Percentiles rank a stretch among this genome's conserved stretches.
Evolutionary conservation across 202 grass and related monocot species (phyloP).

Genomic region (Bolboschoenoplectus hybrid): DNA sequence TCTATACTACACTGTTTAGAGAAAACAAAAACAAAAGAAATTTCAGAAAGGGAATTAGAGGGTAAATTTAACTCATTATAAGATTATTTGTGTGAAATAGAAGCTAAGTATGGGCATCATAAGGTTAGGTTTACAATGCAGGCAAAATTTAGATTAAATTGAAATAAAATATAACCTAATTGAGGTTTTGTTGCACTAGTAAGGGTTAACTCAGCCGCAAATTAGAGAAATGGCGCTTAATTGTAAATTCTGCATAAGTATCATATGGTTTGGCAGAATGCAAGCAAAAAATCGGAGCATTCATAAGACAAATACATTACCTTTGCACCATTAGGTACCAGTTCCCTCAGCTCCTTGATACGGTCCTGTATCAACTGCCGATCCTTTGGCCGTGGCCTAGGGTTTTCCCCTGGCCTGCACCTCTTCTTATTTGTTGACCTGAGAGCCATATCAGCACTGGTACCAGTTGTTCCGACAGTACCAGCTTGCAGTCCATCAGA

Average conservation of each 20-base stretch:
- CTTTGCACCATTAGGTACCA: constrained; percentile 95
- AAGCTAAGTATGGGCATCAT: constrained; percentile 14
- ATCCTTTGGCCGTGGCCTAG: constrained; percentile 87
- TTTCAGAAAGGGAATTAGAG: constrained; percentile 21
- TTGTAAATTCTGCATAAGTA: neutral
- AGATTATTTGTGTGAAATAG: neutral
- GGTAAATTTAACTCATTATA: constrained; percentile 14
- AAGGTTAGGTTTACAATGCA: constrained; percentile 41
- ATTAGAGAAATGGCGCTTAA: neutral
- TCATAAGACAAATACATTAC: constrained; percentile 51
- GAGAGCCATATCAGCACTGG: constrained; percentile 56
- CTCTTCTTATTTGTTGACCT: constrained; percentile 81
- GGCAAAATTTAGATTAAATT: neutral
- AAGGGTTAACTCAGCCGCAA: neutral
- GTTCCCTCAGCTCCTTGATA: constrained; percentile 89
- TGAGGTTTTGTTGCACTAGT: neutral
- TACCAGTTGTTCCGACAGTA: constrained; percentile 39
- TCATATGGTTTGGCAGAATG: constrained; percentile 16
- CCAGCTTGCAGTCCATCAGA: constrained; percentile 53
- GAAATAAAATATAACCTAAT: neutral
- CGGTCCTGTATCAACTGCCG: constrained; percentile 92
- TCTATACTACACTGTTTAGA: constrained; percentile 93
- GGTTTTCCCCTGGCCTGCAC: constrained; percentile 68
- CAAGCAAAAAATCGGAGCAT: constrained; percentile 29
- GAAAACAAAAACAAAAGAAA: constrained; percentile 42